phyloP scores from a whole-genome alignment of 1,284 basidiomycete genomes.

The Exsudoporus floridanus region DNA sequence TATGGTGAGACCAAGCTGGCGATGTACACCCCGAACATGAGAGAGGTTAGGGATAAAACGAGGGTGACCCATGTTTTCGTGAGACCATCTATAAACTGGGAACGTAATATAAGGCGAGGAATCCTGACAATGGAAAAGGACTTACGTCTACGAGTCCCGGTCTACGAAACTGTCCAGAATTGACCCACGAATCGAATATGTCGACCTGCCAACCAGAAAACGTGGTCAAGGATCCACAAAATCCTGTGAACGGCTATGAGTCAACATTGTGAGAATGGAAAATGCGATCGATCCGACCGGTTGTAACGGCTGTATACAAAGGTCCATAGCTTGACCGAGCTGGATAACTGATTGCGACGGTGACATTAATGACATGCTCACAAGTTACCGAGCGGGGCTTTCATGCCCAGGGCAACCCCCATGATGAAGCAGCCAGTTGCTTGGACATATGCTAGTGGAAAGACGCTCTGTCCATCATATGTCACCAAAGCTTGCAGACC shows the following conservation, averaged over 20 bases:
- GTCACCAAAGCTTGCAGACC: constrained; percentile 70
- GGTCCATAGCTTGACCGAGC: constrained; percentile 70
- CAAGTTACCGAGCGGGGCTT: constrained; percentile 72
- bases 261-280: constrained; percentile 3
- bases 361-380: constrained; percentile 43
- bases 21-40: constrained; percentile 61
- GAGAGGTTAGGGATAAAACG: constrained; percentile 63
- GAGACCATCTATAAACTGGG: constrained; percentile 83
- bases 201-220: constrained; percentile 96
- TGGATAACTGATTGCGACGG: constrained; percentile 9
- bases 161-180: constrained; percentile 58
- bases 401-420: constrained; percentile 74
- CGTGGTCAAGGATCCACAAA: constrained; percentile 95
- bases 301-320: constrained; percentile 85
- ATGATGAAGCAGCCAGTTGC: constrained; percentile 89
- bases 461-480: constrained; percentile 77
- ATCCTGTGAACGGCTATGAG: constrained; percentile 51
- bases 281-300: constrained; percentile 51
- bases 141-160: constrained; percentile 78
- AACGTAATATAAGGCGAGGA: constrained; percentile 8
- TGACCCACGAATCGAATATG: constrained; percentile 84
- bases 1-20: constrained; percentile 43
- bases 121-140: constrained; percentile 8
- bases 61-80: constrained; percentile 80
- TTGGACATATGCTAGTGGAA: constrained; percentile 86